Percentiles rank a stretch among this genome's conserved stretches.
phyloP scores from a whole-genome alignment of 2,329 filamentous ascomycete genomes.

The Dissoconium aciculare region DNA sequence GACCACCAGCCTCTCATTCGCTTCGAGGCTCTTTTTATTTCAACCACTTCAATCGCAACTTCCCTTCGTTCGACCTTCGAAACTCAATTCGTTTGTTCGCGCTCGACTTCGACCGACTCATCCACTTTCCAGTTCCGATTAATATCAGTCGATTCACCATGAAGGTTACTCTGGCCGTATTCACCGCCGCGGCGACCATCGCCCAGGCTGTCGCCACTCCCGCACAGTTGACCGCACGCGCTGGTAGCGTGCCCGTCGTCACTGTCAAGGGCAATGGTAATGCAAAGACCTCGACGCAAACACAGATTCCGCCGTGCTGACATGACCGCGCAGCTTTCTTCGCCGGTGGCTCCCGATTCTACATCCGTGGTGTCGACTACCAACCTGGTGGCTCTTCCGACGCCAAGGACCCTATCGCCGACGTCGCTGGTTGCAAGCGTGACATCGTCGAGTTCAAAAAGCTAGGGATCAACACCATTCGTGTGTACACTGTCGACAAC shows the following conservation, averaged over 20 bases:
- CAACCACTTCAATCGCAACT: too few species aligned
- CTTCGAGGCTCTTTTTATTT: too few species aligned
- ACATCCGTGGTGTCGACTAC: slow-evolving; percentile 45
- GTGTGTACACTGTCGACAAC: slow-evolving; percentile 89
- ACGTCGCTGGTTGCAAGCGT: slow-evolving; percentile 54
- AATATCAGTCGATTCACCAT: slow-evolving; percentile 34
- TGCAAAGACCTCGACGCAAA: slow-evolving; percentile 6
- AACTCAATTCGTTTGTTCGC: too few species aligned
- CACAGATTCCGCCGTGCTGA: slow-evolving; percentile 11
- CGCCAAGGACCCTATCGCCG: slow-evolving; percentile 59
- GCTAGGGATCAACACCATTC: slow-evolving; percentile 77
- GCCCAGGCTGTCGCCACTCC: slow-evolving; percentile 32
- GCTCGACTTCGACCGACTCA: too few species aligned
- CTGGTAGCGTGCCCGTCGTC: slow-evolving; percentile 37
- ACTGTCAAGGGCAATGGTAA: slow-evolving; percentile 48
- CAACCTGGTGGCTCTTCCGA: slow-evolving; percentile 43
- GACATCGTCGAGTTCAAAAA: slow-evolving; percentile 72
- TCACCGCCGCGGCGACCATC: slow-evolving; percentile 32
- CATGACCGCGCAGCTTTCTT: slow-evolving; percentile 40
- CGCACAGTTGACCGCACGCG: slow-evolving; percentile 26
- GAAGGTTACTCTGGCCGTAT: slow-evolving; percentile 37
- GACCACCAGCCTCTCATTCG: too few species aligned
- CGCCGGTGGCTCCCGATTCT: slow-evolving; percentile 45
- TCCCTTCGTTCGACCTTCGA: too few species aligned
- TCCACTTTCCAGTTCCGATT: too few species aligned